Conservation (phyloP, 768 basidiomycete genomes). For the Serpula lacrymans region DNA sequence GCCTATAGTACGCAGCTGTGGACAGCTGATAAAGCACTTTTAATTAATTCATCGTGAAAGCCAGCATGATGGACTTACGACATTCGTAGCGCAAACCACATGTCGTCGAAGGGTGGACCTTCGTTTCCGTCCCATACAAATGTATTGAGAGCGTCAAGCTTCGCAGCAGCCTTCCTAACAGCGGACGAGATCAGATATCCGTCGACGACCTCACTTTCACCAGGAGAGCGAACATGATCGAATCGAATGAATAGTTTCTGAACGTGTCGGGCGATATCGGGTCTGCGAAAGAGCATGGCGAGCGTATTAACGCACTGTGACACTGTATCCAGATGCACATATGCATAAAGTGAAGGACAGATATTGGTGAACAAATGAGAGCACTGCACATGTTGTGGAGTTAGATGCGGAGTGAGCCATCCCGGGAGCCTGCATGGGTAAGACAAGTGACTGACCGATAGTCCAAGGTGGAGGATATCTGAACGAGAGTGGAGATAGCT, state of each 20-base stretch:
- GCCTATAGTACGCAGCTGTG: constrained; percentile 57
- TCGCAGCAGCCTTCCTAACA: constrained; percentile 46
- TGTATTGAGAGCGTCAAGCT: constrained; percentile 60
- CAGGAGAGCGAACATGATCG: too few species aligned
- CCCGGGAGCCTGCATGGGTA: too few species aligned
- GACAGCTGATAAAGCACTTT: constrained; percentile 63
- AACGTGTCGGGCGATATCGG: constrained; percentile 65
- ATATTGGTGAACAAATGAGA: constrained; percentile 47
- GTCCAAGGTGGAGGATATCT: constrained; percentile 57
- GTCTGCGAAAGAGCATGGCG: constrained; percentile 53
- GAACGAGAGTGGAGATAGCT: constrained; percentile 45
- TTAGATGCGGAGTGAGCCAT: background rate
- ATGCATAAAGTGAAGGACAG: constrained; percentile 57
- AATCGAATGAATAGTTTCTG: constrained; percentile 50
- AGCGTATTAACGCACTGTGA: constrained; percentile 65
- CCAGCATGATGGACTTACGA: constrained; percentile 42
- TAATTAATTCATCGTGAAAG: constrained; percentile 6
- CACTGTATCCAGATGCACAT: constrained; percentile 49
- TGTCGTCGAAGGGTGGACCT: constrained; percentile 59
- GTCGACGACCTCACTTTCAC: constrained; percentile 28
- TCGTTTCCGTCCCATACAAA: constrained; percentile 77
- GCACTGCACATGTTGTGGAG: constrained; percentile 39
- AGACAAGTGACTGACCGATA: constrained; percentile 45
- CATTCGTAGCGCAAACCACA: constrained; percentile 73
- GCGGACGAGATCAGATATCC: constrained; percentile 44